These are phyloP conservation scores for Cryptococcus jaspeensis DNA, from an alignment of 1,284 basidiomycete species.

Conservation along the genomic window DNA sequence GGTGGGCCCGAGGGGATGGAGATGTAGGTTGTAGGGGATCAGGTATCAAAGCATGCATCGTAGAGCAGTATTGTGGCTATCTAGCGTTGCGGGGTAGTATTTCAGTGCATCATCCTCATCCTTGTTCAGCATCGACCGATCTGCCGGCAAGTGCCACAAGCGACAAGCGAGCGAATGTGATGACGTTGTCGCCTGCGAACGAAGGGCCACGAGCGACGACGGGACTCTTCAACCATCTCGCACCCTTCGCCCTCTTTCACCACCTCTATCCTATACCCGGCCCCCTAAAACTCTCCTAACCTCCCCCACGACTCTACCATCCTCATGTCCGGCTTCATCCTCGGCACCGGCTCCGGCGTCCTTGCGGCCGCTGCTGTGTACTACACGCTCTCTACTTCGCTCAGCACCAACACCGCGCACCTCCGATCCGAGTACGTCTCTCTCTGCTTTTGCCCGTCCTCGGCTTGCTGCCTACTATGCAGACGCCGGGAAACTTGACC, in stretches of 20 bases:
- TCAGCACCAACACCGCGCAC: slow-evolving; percentile 25
- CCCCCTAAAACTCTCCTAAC: no score
- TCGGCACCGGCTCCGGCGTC: slow-evolving; percentile 44
- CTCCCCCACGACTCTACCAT: neutral
- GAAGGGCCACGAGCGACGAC: no score
- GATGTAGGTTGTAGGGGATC: slow-evolving; percentile 14
- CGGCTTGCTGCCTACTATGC: neutral
- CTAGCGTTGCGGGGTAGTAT: no score
- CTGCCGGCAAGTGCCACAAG: no score
- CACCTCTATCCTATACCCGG: no score
- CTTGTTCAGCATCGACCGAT: no score
- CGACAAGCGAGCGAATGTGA: no score
- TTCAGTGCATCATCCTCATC: no score
- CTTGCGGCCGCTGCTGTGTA: slow-evolving; percentile 47
- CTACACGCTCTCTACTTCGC: slow-evolving; percentile 41
- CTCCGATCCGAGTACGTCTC: slow-evolving; percentile 40
- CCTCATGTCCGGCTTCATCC: slow-evolving; percentile 44
- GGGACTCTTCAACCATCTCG: no score
- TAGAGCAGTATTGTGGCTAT: neutral
- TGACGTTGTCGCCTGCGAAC: no score
- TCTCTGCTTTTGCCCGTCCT: neutral
- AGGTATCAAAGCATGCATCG: neutral
- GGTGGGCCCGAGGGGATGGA: slow-evolving; percentile 39
- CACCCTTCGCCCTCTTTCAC: no score
- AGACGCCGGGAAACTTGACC: neutral